Evolutionary conservation across 2,329 filamentous ascomycete species (phyloP), one percentile per base, ranked within the genome.

Genomic region (Fusarium oligoseptatum): DNA sequence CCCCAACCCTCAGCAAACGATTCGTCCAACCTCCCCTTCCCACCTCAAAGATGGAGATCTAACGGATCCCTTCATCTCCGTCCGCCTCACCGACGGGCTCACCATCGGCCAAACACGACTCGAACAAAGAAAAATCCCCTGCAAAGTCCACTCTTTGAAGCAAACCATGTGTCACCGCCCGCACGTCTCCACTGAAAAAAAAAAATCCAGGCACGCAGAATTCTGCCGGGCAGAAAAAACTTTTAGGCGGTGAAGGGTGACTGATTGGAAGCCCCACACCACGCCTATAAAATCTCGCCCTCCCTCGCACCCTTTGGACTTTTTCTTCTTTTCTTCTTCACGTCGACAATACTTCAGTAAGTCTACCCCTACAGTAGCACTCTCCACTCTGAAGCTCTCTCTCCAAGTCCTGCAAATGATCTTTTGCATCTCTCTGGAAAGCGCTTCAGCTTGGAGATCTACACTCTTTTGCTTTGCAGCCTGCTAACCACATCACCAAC

Each of bases 401-500:
- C 27, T 48, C n/a, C n/a, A n/a, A n/a, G n/a, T n/a, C n/a, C n/a
- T 27, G 41, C 39, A 20, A 62, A 34, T 1, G 12, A 45, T 27
- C 12, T 27, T 27, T 34, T 36, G 32, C 55, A 37, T n/a, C n/a
- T n/a, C n/a, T n/a, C n/a, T n/a, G n/a, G n/a, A 15, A 24, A 32
- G 4, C 20, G 15, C 55, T 12, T 37, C 9, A 57, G 14, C 22
- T 22, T 57, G 55, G 55, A 20, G 27, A 24, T 27, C 56, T 55
- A 14, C 60, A 24, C 20, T 92, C 90, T 92, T 92, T 90, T 92
- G 95, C 93, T 95, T 93, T 95, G 0, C 55, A 57, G 88, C 6
- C 24, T 55, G 45, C 43, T 63, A 32, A 67, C 64, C 67, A n/a
- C 27, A 7, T 37, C 43, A 76, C 76, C 75, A 5, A 11, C 83